These are phyloP conservation scores for Fusarium poae DNA, from an alignment of 2,329 filamentous ascomycete species.

Conservation along the genomic window DNA sequence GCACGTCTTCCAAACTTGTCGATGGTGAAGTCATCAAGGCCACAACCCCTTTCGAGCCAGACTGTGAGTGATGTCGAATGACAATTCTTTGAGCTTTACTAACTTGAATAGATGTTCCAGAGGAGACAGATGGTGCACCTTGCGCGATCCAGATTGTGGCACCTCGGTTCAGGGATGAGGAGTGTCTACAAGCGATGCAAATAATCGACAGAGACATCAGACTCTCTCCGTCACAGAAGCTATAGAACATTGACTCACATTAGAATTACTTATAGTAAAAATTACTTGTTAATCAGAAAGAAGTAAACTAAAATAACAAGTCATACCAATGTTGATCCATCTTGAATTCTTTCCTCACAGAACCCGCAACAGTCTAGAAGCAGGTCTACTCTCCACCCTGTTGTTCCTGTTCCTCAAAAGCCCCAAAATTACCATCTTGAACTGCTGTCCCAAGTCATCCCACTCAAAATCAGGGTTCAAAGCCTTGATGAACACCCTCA, in stretches of 20 bases:
- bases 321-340: neutral
- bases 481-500: conserved; percentile 2
- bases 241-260: neutral
- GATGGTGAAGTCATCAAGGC: conserved; percentile 30
- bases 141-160: conserved; percentile 40
- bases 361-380: neutral
- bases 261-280: too few relatives aligned
- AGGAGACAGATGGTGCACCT: conserved; percentile 33
- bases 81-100: neutral
- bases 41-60: conserved; percentile 35
- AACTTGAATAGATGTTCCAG: conserved; percentile 27
- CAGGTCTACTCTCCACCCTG: conserved; percentile 2
- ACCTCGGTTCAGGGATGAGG: conserved; percentile 40
- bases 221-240: neutral
- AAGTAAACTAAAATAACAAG: neutral
- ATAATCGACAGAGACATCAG: conserved; percentile 33
- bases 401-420: conserved; percentile 2
- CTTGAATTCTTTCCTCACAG: neutral
- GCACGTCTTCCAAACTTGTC: conserved; percentile 30
- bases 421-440: conserved; percentile 13
- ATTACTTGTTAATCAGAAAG: fast-evolving
- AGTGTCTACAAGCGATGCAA: conserved; percentile 41
- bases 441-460: conserved; percentile 7
- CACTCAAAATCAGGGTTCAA: conserved; percentile 17
- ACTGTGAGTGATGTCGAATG: conserved; percentile 11